Base-by-base conservation (phyloP, 2,329 filamentous ascomycete genomes). In the Aureobasidium sp. region DNA sequence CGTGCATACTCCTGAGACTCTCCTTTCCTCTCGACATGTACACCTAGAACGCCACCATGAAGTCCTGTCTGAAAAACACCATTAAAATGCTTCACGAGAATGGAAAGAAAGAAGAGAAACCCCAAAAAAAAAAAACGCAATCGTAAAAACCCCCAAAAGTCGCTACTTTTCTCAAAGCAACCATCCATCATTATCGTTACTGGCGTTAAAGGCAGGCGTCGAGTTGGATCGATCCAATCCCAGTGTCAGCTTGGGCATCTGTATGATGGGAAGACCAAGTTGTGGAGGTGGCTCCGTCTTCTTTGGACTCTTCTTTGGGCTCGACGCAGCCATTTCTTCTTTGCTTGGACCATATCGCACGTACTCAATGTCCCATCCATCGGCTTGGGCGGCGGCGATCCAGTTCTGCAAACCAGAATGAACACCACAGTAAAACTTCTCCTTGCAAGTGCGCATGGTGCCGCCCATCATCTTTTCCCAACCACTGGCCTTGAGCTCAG, bases 341-440 rank as follows among this genome's bases (percentile, higher is more conserved):
- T 70, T 64, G n/a, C 66, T 71, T 44, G 86, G 86, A 0, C 90
- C 90, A 73, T 88, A 90, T 58, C 92, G 81, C 27, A 97, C 92
- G 69, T 88, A 86, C 58, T 82, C 82, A 47, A 91, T 87, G 56
- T 91, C 85, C 93, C 94, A 99, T 49, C 85, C 89, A 74, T 99
- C 94, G 64, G 92, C 91, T 31, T 80, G 81, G 0, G 91, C 92
- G 0, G 93, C 94, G 0, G 87, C 87, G 19, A 97, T 89, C 92
- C 93, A 99, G 7, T 89, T 92, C 60, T 89, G 85, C 65, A 97
- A 79, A 1, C 87, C 91, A 68, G 93, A 90, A 72, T 99, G 94
- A 4, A 99, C 89, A 53, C 89, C 86, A 2, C 89, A 89, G 72
- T 99, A 97, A 73, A 97, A 96, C 73, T 97, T 97, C 75, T 97